Percentiles rank a stretch among this genome's conserved stretches.
phyloP scores from a whole-genome alignment of 768 basidiomycete genomes.

The Lactifluus piperatus region DNA sequence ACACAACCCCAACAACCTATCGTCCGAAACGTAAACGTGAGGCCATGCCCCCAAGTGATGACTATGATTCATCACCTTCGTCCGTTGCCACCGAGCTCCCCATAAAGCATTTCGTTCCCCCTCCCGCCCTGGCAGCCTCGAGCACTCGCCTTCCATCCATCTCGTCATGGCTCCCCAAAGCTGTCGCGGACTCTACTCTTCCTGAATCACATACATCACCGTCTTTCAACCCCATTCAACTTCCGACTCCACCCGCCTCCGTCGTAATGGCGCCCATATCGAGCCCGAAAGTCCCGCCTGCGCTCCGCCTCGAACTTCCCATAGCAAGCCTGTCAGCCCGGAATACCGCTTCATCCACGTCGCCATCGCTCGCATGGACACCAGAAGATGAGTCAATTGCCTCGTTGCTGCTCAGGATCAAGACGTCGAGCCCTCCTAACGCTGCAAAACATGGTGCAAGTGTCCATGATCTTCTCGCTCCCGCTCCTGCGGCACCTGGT shows the following conservation, averaged over 20 bases:
- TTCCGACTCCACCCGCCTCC: conserved; percentile 19
- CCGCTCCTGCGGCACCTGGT: neutral
- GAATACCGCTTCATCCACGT: neutral
- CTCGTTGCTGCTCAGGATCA: conserved; percentile 19
- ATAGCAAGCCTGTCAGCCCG: conserved; percentile 3
- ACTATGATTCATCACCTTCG: conserved; percentile 2
- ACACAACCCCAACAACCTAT: neutral
- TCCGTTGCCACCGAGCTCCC: neutral
- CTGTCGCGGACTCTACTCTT: neutral
- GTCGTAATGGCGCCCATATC: conserved; percentile 11
- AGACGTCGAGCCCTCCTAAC: conserved; percentile 9
- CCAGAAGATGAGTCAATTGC: conserved; percentile 20
- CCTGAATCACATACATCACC: conserved; percentile 6
- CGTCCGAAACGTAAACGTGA: conserved; percentile 13
- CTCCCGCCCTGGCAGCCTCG: neutral
- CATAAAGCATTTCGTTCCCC: conserved; percentile 1
- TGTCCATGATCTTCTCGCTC: conserved; percentile 2
- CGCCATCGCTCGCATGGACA: conserved; percentile 18
- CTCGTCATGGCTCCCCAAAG: conserved; percentile 17
- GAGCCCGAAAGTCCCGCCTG: conserved; percentile 18
- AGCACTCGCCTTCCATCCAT: conserved; percentile 20
- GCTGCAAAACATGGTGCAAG: neutral
- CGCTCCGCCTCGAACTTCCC: conserved; percentile 19
- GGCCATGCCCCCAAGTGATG: conserved; percentile 3
- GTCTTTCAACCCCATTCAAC: conserved; percentile 8